These are phyloP conservation scores for Akebia trifoliata DNA, from an alignment of 164 flowering plant species.

Conservation along the genomic window DNA sequence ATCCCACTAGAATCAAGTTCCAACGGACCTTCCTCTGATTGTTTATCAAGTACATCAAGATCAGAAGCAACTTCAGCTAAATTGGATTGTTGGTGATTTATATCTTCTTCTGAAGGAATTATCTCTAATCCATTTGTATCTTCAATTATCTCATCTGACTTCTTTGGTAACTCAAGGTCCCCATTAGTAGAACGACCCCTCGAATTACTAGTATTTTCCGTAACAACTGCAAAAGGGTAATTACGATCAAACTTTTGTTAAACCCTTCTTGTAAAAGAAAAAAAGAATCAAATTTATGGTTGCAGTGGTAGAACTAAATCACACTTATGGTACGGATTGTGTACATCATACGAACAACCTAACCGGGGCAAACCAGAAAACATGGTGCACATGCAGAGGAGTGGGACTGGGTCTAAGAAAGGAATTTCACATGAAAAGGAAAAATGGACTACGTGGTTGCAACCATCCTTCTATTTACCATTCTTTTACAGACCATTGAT, in stretches of 20 bases:
- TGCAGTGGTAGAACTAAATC: neutral
- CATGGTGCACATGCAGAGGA: neutral
- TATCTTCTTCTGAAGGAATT: constrained; percentile 12
- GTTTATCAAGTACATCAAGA: constrained; percentile 25
- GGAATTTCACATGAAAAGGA: neutral
- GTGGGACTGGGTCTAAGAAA: neutral
- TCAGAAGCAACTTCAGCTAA: constrained; percentile 28
- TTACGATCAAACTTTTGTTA: neutral
- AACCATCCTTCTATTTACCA: neutral
- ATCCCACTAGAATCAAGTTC: constrained; percentile 21
- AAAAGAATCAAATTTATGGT: neutral
- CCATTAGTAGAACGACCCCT: constrained; percentile 9
- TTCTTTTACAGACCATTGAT: neutral
- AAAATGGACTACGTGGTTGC: neutral
- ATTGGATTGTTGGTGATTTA: constrained; percentile 5
- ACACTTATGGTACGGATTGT: neutral
- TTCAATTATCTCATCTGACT: constrained; percentile 16
- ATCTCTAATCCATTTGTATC: constrained; percentile 10
- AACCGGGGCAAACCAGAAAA: neutral
- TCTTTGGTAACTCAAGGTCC: constrained; percentile 3
- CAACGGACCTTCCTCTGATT: constrained; percentile 24
- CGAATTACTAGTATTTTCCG: constrained; percentile 23
- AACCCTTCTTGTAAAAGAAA: neutral
- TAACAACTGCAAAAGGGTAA: constrained; percentile 26
- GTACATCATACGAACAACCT: neutral